Conservation (phyloP, 768 basidiomycete species). For the Candolleomyces aberdarensis region DNA sequence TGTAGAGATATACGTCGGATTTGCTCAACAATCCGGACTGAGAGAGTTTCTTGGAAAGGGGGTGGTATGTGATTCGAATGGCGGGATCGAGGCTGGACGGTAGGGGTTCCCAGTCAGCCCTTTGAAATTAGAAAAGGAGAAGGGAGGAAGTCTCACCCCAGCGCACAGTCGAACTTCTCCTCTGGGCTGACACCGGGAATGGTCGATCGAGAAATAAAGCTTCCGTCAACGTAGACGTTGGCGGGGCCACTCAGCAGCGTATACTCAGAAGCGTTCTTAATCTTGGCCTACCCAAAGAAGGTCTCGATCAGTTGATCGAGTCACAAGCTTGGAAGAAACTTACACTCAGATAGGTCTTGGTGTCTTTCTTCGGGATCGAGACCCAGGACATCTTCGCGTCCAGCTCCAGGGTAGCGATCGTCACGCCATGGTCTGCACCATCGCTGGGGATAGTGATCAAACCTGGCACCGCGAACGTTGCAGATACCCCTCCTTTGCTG, state of each 20-base stretch:
- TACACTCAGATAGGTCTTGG: slow-evolving; percentile 36
- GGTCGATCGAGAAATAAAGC: slow-evolving; percentile 47
- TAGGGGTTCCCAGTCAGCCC: not conserved
- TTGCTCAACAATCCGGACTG: slow-evolving; percentile 34
- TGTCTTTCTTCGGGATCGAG: slow-evolving; percentile 34
- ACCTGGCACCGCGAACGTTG: slow-evolving; percentile 40
- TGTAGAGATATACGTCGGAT: slow-evolving; percentile 24
- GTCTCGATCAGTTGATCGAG: not conserved
- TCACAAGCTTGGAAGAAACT: not conserved
- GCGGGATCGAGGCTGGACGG: slow-evolving; percentile 34
- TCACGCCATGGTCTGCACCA: slow-evolving; percentile 36
- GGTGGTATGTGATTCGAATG: slow-evolving; percentile 38
- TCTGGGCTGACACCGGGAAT: slow-evolving; percentile 40
- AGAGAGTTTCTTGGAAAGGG: slow-evolving; percentile 28
- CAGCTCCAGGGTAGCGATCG: slow-evolving; percentile 32
- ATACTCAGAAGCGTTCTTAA: slow-evolving; percentile 54
- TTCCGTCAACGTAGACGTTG: slow-evolving; percentile 53
- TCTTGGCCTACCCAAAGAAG: slow-evolving; percentile 31
- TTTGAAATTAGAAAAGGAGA: not conserved
- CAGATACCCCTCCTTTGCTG: slow-evolving; percentile 33
- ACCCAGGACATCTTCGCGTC: slow-evolving; percentile 41
- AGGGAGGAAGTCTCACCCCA: slow-evolving; percentile 32
- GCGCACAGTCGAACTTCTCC: slow-evolving; percentile 42
- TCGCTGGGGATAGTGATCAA: slow-evolving; percentile 39
- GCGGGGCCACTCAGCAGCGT: slow-evolving; percentile 45